Evolutionary conservation across 352 stramenopile genomes (phyloP), one percentile per base, ranked within the genome.

Genomic region (Bremia lactucae): DNA sequence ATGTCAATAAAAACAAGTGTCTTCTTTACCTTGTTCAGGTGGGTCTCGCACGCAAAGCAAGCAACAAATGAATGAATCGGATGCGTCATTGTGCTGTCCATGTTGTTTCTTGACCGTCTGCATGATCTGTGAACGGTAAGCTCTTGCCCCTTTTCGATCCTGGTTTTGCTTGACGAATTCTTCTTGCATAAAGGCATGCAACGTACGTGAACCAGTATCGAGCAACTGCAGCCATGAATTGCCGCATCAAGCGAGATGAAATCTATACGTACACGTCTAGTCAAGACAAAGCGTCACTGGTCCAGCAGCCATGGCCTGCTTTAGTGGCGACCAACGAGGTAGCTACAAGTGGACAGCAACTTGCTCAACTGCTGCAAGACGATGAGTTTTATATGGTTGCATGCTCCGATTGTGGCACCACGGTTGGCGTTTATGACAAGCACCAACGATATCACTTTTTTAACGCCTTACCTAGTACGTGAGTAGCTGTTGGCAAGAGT

Each of bases 91-190:
- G 4, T 83, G 72, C 28, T 90, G 77, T 47, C 77, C 77, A 16
- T 90, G 74, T 46, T 90, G 77, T 53, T 90, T 90, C 43, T 41
- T 90, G 22, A 84, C 68, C 0, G 70, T 90, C 13, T 90, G 72
- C 35, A 82, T 87, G 62, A 55, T 67, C 34, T 86, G 74, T 45
- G 52, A 90, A 53, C 53, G 74, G 66, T 81, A 59, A 6, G 16
- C 9, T 49, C 8, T 29, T 7, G 13, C 22, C 7, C 3, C 26
- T 25, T 41, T 51, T 6, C 4, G 31, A 26, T 4, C 14, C 6
- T 46, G 38, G 21, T 20, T 15, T 19, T 42, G 11, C 42, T 55
- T 26, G 49, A 20, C n/a, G n/a, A n/a, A 31, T 28, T 7, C 31
- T 39, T 24, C 20, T 22, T 39, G 20, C 33, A 80, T n/a, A n/a